Evolutionary conservation across 177 flowering plant genomes (phyloP), one percentile per base, ranked within the genome.

Genomic region (Vitis hybrid): DNA sequence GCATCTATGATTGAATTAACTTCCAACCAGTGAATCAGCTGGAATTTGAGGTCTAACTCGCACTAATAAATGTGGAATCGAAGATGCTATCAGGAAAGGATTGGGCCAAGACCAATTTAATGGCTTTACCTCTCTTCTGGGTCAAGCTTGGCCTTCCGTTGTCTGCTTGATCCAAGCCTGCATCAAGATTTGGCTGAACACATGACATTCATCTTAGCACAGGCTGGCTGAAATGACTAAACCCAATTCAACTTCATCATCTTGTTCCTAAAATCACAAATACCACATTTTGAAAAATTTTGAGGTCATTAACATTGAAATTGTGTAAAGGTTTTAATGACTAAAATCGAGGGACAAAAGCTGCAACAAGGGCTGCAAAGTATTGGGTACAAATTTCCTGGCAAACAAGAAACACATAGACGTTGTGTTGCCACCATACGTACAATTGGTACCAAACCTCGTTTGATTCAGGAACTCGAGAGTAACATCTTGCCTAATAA

Each of bases 351-450:
- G 10, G 26, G 60, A 57, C 3, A 66, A 59, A 56, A 77, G 13
- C 33, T 68, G 58, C 48, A 78, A 61, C 56, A 77, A 59, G 51
- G 83, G 78, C n/a, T 80, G 67, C 71, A 84, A 59, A 70, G 85
- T 62, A 26, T 69, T 62, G 0, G 82, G 76, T 29, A 73, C 1
- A 67, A 86, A 86, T 53, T 86, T 86, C 80, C 89, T 78, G 14
- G 84, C 89, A 76, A 83, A 84, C 64, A 84, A 26, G 63, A 64
- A 80, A 53, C 89, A 83, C 5, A 80, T 56, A 1, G 55, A 33
- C 1, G 75, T 73, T 21, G n/a, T 14, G 18, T 59, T 59, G n/a
- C 78, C 83, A 70, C 77, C 76, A 52, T 83, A 80, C 14, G 15
- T 58, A 45, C 89, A 83, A 3, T 60, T 70, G 1, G 8, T 29